Evolutionary conservation across 1,284 basidiomycete species (phyloP).

Genomic region (Boletus sp.): DNA sequence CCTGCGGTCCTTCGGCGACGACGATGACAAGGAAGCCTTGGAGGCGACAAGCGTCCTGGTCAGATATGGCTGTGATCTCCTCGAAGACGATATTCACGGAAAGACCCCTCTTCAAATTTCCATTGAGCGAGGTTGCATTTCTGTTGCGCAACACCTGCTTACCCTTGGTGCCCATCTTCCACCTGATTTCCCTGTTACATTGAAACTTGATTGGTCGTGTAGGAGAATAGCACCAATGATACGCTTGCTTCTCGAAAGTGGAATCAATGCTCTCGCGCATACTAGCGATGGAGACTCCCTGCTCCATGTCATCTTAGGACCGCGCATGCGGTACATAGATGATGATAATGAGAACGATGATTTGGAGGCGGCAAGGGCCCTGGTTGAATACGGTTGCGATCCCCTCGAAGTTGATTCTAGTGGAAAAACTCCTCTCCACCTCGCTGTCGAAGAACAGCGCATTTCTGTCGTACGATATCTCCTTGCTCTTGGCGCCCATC

Average conservation of each 20-base stretch:
- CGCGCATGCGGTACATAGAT: accelerated
- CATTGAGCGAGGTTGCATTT: neutral
- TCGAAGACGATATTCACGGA: neutral
- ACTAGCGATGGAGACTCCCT: neutral
- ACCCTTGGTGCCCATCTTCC: neutral
- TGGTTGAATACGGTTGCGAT: neutral
- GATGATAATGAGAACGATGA: accelerated
- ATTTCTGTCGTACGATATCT: neutral
- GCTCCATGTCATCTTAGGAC: neutral
- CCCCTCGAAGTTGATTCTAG: neutral
- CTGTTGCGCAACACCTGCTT: neutral
- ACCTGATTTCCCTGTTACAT: neutral
- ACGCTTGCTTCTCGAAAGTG: neutral
- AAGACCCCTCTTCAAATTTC: neutral
- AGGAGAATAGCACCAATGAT: neutral
- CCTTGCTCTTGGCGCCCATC: neutral
- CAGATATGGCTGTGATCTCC: neutral
- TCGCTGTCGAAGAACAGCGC: neutral
- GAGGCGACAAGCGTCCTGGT: neutral
- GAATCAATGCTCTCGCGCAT: neutral
- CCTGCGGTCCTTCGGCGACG: neutral
- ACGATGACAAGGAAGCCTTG: neutral
- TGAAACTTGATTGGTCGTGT: accelerated
- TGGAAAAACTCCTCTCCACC: neutral
- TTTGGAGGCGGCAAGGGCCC: neutral